These are phyloP conservation scores for Casaregolazyma lundiana DNA, from an alignment of 1,139 yeast genomes.

Conservation along the genomic window DNA sequence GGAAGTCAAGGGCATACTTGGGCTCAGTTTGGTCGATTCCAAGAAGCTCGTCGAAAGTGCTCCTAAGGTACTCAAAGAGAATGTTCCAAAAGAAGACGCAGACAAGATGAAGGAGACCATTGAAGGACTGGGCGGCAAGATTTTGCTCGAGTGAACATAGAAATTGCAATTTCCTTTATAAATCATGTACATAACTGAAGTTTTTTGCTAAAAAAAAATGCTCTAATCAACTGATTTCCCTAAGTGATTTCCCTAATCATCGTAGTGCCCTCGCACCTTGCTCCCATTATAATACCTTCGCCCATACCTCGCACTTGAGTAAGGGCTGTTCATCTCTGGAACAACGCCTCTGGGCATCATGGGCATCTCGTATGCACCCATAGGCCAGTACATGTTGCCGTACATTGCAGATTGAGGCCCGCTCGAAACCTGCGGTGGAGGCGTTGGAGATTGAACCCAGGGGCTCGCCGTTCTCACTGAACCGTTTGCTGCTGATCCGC, in stretches of 20 bases:
- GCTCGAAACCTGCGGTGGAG: neutral
- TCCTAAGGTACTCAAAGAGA: slow-evolving; percentile 86
- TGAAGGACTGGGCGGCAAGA: slow-evolving; percentile 94
- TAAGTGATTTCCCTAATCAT: neutral
- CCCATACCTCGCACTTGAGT: neutral
- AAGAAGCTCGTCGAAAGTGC: slow-evolving; percentile 98
- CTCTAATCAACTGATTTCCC: too few species aligned
- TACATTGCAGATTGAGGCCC: slow-evolving; percentile 1
- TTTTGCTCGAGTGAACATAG: slow-evolving; percentile 74
- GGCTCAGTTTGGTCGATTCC: slow-evolving; percentile 90
- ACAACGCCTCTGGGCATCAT: neutral
- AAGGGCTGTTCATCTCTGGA: neutral
- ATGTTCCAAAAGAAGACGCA: slow-evolving; percentile 83
- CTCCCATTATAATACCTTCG: neutral
- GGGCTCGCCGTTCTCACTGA: neutral
- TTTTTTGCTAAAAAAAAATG: too few species aligned
- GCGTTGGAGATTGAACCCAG: neutral
- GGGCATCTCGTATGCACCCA: neutral
- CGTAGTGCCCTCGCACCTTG: neutral
- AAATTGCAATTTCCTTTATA: slow-evolving; percentile 1
- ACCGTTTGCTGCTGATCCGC: neutral
- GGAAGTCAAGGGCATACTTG: slow-evolving; percentile 89
- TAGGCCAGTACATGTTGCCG: neutral
- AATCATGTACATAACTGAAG: slow-evolving; percentile 13
- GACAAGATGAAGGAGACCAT: slow-evolving; percentile 88